These are phyloP conservation scores for Globisporangium echinulatum DNA, from an alignment of 352 stramenopile species.

Conservation along the genomic window DNA sequence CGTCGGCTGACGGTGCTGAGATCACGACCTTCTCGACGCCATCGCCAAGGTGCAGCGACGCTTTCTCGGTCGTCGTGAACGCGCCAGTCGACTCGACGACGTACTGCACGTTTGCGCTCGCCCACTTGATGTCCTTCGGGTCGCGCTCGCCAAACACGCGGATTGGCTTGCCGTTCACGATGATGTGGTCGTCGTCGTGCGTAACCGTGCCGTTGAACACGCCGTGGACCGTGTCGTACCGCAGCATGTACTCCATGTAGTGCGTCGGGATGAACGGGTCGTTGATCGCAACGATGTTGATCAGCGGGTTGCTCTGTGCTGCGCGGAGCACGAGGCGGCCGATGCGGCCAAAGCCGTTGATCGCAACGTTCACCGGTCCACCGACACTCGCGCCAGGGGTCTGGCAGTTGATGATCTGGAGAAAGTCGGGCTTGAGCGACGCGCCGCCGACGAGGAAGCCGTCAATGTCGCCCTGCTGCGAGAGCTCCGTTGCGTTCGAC, in stretches of 20 bases:
- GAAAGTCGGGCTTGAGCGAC: conserved; percentile 96
- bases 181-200: conserved; percentile 83
- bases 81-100: conserved; percentile 89
- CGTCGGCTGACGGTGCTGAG: conserved; percentile 96
- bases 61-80: conserved; percentile 87
- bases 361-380: conserved; percentile 90
- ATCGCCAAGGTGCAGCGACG: conserved; percentile 89
- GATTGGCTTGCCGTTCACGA: conserved; percentile 92
- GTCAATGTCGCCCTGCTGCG: conserved; percentile 96
- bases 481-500: conserved; percentile 90
- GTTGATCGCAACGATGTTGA: conserved; percentile 93
- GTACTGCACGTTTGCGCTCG: conserved; percentile 88
- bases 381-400: conserved; percentile 44
- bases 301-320: conserved; percentile 79
- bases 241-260: conserved; percentile 96
- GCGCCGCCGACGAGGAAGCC: conserved; percentile 97
- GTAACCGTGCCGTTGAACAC: conserved; percentile 82
- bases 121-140: conserved; percentile 92
- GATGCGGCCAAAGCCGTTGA: conserved; percentile 99
- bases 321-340: conserved; percentile 95
- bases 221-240: conserved; percentile 92
- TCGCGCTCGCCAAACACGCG: conserved; percentile 93
- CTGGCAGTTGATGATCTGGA: conserved; percentile 95
- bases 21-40: conserved; percentile 97
- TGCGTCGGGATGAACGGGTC: conserved; percentile 94